Conservation (phyloP, 768 basidiomycete species). For the Amanita subjunquillea region DNA sequence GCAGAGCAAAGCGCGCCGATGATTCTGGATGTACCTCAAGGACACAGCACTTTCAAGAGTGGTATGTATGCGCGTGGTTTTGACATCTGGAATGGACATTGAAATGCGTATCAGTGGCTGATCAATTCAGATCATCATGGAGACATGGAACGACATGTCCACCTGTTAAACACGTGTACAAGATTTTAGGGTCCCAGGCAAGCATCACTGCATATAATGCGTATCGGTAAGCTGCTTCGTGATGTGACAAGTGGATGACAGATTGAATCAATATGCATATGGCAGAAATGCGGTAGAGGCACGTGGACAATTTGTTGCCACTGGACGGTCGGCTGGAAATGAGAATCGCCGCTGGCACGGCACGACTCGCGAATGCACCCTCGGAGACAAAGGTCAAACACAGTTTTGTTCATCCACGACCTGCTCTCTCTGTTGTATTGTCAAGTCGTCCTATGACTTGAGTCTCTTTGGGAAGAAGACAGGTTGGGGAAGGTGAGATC, state of each 20-base stretch:
- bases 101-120: conserved; percentile 30
- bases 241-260: not conserved
- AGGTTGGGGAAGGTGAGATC: conserved; percentile 53
- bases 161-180: conserved; percentile 51
- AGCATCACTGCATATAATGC: conserved; percentile 47
- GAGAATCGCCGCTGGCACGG: conserved; percentile 74
- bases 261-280: conserved; percentile 4
- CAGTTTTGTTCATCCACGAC: conserved; percentile 43
- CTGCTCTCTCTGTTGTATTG: conserved; percentile 56
- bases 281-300: conserved; percentile 45
- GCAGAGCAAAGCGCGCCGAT: conserved; percentile 45
- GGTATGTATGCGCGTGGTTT: conserved; percentile 24
- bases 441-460: conserved; percentile 55
- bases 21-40: conserved; percentile 48
- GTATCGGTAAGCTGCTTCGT: conserved; percentile 35
- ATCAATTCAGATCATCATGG: conserved; percentile 65
- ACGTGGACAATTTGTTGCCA: conserved; percentile 44
- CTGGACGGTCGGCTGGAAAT: conserved; percentile 52
- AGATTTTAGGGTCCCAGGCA: conserved; percentile 41
- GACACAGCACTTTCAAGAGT: conserved; percentile 54
- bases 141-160: conserved; percentile 49
- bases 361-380: conserved; percentile 50
- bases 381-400: conserved; percentile 52
- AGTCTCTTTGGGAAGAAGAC: conserved; percentile 59
- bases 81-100: conserved; percentile 1